Evolutionary conservation across 208 protist genomes (phyloP), one percentile per base, ranked within the genome.

Genomic region (Acanthamoeba royreba): DNA sequence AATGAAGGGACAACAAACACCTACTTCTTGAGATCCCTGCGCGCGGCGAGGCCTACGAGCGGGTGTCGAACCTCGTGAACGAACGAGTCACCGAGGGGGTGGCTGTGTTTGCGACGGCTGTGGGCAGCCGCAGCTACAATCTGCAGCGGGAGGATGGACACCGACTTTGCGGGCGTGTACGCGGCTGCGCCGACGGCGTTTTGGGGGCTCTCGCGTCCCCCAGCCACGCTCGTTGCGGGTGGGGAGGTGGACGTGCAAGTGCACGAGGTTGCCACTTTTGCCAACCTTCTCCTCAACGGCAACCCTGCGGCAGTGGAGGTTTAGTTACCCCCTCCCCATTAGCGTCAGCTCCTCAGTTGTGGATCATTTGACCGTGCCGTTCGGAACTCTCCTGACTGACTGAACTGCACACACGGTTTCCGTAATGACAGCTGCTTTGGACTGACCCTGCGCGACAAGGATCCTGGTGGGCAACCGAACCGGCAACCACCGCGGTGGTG

Each of bases 281-380:
- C 69, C 69, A 81, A 81, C 69, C 69, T 81, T 25, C 40, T 81
- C 19, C 33, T 81, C 0, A 49, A 4, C 7, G 69, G 69, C 33
- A 81, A 81, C 69, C 69, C 69, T 81, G 69, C 69, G 11, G 69
- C 69, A 38, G 69, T 81, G 17, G 69, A 81, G 69, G 69, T 81
- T n/a, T n/a, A n/a, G n/a, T n/a, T n/a, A n/a, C n/a, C n/a, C n/a
- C n/a, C n/a, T n/a, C n/a, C n/a, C n/a, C n/a, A n/a, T n/a, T n/a
- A n/a, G n/a, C n/a, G n/a, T n/a, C n/a, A n/a, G n/a, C n/a, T n/a
- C n/a, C n/a, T n/a, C n/a, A n/a, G n/a, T n/a, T n/a, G n/a, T n/a
- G n/a, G n/a, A n/a, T n/a, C n/a, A n/a, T n/a, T n/a, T n/a, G n/a
- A n/a, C n/a, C n/a, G n/a, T n/a, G n/a, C n/a, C n/a, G n/a, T n/a